These are phyloP conservation scores for Daedaleopsis nitida DNA, from an alignment of 768 basidiomycete species.

Conservation along the genomic window DNA sequence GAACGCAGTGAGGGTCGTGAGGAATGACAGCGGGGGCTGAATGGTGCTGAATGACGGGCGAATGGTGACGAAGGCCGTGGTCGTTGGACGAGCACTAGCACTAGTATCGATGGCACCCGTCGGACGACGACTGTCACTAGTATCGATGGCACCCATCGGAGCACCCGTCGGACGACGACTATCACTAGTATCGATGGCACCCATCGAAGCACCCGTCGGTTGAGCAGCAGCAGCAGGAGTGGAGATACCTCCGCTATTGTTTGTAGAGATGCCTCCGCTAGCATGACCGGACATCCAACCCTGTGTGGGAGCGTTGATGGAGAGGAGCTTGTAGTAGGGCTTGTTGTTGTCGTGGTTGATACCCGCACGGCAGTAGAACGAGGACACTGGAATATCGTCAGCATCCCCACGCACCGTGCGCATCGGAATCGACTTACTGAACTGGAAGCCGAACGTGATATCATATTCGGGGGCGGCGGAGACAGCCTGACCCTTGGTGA, in stretches of 20 bases:
- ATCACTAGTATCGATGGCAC: no score
- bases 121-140: no score
- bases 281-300: background rate
- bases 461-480: constrained; percentile 6
- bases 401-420: background rate
- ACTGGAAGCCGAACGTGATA: constrained; percentile 15
- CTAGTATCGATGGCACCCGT: no score
- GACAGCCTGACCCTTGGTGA: constrained; percentile 8
- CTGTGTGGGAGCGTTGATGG: background rate
- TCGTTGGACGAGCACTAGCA: no score
- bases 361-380: constrained; percentile 19
- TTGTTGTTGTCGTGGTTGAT: constrained; percentile 9
- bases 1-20: background rate
- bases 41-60: background rate
- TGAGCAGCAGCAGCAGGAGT: no score
- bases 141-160: no score
- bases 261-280: no score
- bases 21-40: background rate
- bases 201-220: no score
- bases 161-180: no score
- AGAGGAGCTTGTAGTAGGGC: constrained; percentile 17
- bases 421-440: constrained; percentile 3
- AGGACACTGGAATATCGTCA: constrained; percentile 7
- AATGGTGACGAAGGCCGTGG: background rate
- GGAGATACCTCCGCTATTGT: background rate